Percentiles rank a stretch among this genome's conserved stretches.
phyloP scores from a whole-genome alignment of 2,329 filamentous ascomycete genomes.

The Ophiocordyceps camponoti-rufipedis region DNA sequence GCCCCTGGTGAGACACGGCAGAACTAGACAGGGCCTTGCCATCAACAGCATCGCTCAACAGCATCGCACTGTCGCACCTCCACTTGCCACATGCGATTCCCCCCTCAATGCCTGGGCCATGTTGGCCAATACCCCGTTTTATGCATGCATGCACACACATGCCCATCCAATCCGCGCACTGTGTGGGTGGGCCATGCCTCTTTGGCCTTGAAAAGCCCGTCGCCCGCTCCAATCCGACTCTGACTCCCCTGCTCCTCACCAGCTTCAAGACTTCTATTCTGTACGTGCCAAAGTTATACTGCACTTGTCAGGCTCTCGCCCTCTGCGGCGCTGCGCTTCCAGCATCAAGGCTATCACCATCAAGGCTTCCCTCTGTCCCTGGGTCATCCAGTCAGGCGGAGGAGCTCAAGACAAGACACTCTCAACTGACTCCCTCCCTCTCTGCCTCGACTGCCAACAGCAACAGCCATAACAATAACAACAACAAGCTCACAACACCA shows the following conservation, averaged over 20 bases:
- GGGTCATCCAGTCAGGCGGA: background rate
- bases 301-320: no score
- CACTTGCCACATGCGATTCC: conserved; percentile 3
- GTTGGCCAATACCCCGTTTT: background rate
- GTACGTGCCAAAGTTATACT: background rate
- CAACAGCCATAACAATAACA: no score
- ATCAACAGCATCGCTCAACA: background rate
- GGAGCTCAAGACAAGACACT: background rate
- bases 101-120: background rate
- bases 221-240: background rate
- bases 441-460: background rate
- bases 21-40: background rate
- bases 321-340: no score
- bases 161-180: background rate
- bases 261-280: background rate
- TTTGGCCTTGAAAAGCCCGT: background rate
- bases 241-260: background rate
- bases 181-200: background rate
- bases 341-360: background rate
- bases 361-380: background rate
- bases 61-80: conserved; percentile 2
- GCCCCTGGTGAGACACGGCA: background rate
- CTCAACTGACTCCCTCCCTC: background rate
- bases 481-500: no score
- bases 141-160: background rate